A percentile compares a stretch with the other conserved stretches of the same genome.
Evolutionary conservation across 148 eudicot species (phyloP).

Genomic region (Limonium bicolor): DNA sequence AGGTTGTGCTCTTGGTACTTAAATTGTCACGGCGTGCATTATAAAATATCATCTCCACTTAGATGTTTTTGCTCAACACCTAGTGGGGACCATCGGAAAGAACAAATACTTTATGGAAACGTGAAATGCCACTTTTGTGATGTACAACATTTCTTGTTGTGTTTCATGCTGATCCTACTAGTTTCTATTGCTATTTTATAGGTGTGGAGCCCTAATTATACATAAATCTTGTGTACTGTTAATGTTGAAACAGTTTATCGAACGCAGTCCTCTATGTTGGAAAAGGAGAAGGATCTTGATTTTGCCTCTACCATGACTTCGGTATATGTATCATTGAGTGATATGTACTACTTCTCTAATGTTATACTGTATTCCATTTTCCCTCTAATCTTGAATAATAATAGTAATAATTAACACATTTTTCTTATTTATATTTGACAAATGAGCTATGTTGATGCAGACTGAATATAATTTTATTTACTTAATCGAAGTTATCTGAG

Average conservation of each 20-base stretch:
- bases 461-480: slow-evolving; percentile 89
- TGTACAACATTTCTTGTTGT: neutral
- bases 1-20: slow-evolving; percentile 94
- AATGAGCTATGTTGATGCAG: slow-evolving; percentile 21
- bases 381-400: neutral
- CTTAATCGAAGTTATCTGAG: slow-evolving; percentile 77
- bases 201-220: slow-evolving; percentile 97
- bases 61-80: slow-evolving; percentile 53
- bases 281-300: slow-evolving; percentile 72
- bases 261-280: slow-evolving; percentile 68
- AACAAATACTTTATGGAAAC: slow-evolving; percentile 79
- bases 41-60: slow-evolving; percentile 67
- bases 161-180: no score
- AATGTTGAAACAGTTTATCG: slow-evolving; percentile 84
- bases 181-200: slow-evolving; percentile 13
- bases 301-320: slow-evolving; percentile 96
- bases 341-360: no score
- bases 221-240: slow-evolving; percentile 85
- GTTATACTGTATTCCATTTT: no score
- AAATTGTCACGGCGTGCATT: slow-evolving; percentile 95
- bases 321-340: no score
- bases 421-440: neutral
- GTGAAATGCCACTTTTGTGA: slow-evolving; percentile 22
- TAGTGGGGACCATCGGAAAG: slow-evolving; percentile 53
- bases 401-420: no score